phyloP scores from a whole-genome alignment of 176 grass and related monocot species.

The Microstegium vimineum region DNA sequence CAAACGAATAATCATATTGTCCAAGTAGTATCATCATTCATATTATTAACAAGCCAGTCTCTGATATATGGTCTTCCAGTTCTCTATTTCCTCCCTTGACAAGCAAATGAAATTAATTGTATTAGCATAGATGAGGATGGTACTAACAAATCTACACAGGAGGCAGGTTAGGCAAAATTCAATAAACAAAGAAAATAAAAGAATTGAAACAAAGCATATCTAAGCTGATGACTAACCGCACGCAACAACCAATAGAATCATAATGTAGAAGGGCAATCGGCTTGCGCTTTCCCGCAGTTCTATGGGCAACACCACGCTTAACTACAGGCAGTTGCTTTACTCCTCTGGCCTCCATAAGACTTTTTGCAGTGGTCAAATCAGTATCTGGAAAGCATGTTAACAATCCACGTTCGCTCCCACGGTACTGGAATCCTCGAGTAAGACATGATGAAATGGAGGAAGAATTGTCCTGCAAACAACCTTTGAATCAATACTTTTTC shows the following conservation, averaged over 20 bases:
- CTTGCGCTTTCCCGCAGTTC: conserved; percentile 58
- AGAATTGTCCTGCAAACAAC: conserved; percentile 65
- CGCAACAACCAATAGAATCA: conserved; percentile 72
- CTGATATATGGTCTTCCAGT: conserved; percentile 69
- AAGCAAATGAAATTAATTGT: conserved; percentile 7
- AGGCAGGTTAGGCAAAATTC: background rate
- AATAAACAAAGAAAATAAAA: conserved; percentile 10
- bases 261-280: conserved; percentile 78
- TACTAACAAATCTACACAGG: background rate
- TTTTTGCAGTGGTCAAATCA: conserved; percentile 90
- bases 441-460: conserved; percentile 53
- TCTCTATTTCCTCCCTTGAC: conserved; percentile 74
- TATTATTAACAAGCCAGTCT: conserved; percentile 17
- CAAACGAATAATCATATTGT: background rate
- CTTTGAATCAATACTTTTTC: conserved; percentile 12
- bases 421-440: conserved; percentile 69
- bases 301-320: conserved; percentile 57
- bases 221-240: conserved; percentile 52
- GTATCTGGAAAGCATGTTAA: conserved; percentile 88
- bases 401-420: conserved; percentile 58
- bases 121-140: conserved; percentile 2
- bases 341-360: conserved; percentile 92
- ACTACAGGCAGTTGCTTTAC: conserved; percentile 97
- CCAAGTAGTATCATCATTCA: background rate
- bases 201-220: background rate